Base-by-base conservation (phyloP, 2,329 filamentous ascomycete genomes). In the Dothistroma septosporum region DNA sequence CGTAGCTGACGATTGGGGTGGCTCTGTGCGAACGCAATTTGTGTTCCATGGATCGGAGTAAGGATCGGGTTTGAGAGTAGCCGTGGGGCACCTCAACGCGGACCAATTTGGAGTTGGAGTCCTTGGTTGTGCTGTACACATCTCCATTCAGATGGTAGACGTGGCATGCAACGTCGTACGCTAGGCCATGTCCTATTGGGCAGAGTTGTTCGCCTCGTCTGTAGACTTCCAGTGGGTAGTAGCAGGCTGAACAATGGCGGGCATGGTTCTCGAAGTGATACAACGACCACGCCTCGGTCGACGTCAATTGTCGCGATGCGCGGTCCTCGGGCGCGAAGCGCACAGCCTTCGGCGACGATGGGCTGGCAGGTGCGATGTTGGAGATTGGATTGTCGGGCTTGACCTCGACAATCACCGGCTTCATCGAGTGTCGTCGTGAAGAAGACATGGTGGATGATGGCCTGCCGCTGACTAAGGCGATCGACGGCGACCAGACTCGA, bases 261-360 rank as follows among this genome's bases (percentile, higher is more conserved):
- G 78, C 77, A 70, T 82, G 79, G 61, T 70, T 73, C 66, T 81
- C 79, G 61, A 79, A 80, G 73, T 79, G 70, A 71, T 79, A 79
- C 58, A 78, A 68, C 1, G 76, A 75, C 78, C 78, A 79, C 63
- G 74, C 75, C 70, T 81, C 79, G 41, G 72, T 66, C 5, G 69
- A 68, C 61, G 74, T 76, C 41, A 77, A 68, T 31, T 76, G 76
- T 53, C 79, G 75, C 4, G 76, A 76, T 66, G 76, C 69, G 21
- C 72, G 70, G 59, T 66, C 64, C 53, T 61, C 52, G 8, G 68
- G 64, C 31, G 68, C 71, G 53, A 74, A 74, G 49, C 65, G 69
- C 24, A 73, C 72, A 4, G 63, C 59, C 58, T 73, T 73, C 2
- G 68, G 66, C 1, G 69, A 66, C n/a, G 59, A 44, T 32, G 70